Percentiles rank a stretch among this genome's conserved stretches.
phyloP scores from a whole-genome alignment of 306 rosid species.

The Vigna unguiculata region DNA sequence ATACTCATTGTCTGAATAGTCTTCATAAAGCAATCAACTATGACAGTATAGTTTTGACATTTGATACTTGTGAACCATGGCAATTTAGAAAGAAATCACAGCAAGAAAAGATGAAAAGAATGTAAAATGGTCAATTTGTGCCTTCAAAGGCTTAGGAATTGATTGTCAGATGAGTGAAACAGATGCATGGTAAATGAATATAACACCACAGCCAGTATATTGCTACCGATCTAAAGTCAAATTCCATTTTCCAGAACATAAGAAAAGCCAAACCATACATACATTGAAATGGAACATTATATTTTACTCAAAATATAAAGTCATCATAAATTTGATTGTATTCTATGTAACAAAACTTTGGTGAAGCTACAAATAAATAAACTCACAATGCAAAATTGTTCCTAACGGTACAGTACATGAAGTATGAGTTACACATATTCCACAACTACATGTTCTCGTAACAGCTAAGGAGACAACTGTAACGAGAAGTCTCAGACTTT shows the following conservation, averaged over 20 bases:
- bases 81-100: constrained; percentile 1
- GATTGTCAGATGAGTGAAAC: too few species aligned
- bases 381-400: constrained; percentile 29
- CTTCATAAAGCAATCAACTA: neutral
- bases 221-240: neutral
- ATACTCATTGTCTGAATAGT: too few species aligned
- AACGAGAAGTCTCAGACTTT: constrained; percentile 61
- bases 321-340: constrained; percentile 27
- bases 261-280: neutral
- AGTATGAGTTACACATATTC: constrained; percentile 34
- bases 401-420: constrained; percentile 39
- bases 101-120: neutral
- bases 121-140: too few species aligned
- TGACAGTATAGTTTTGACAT: neutral
- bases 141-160: too few species aligned
- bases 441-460: constrained; percentile 38
- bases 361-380: constrained; percentile 15
- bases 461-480: constrained; percentile 31
- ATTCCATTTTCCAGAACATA: neutral
- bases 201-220: too few species aligned
- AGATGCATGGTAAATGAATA: too few species aligned
- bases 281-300: neutral
- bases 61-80: constrained; percentile 14
- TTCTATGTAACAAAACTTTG: constrained; percentile 41
- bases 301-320: constrained; percentile 10